A percentile compares a stretch with the other conserved stretches of the same genome.
Evolutionary conservation across 208 protist species (phyloP).

Genomic region (Herpetomonas tarakana): DNA sequence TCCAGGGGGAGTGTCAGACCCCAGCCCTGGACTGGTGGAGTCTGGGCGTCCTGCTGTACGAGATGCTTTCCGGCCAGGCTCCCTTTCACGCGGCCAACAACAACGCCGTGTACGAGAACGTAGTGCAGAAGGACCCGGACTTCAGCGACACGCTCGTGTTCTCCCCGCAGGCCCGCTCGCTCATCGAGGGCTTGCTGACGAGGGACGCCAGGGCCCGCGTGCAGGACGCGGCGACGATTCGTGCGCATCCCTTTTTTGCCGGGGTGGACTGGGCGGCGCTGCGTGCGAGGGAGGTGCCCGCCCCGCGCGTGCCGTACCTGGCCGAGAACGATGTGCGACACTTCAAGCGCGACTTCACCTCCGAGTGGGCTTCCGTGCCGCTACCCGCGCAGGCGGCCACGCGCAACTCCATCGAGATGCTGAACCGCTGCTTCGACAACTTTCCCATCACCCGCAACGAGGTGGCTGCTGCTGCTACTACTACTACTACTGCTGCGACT

Average conservation of each 20-base stretch:
- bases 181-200: conserved; percentile 59
- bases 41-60: conserved; percentile 94
- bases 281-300: conserved; percentile 27
- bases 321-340: conserved; percentile 61
- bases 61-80: conserved; percentile 89
- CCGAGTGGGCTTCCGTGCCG: conserved; percentile 72
- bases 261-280: conserved; percentile 69
- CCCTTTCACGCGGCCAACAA: conserved; percentile 92
- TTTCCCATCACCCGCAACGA: conserved; percentile 31
- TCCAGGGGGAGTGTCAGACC: conserved; percentile 87
- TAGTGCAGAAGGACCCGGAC: conserved; percentile 51
- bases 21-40: conserved; percentile 97
- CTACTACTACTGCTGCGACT: not conserved
- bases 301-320: conserved; percentile 49
- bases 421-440: conserved; percentile 61
- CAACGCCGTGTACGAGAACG: conserved; percentile 75
- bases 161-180: conserved; percentile 45
- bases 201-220: conserved; percentile 44
- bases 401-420: conserved; percentile 46
- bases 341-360: conserved; percentile 74
- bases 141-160: conserved; percentile 26
- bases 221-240: conserved; percentile 33
- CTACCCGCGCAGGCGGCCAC: conserved; percentile 28
- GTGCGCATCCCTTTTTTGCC: conserved; percentile 69
- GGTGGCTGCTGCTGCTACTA: not conserved